Evolutionary conservation across 495 filamentous ascomycete species (phyloP), one percentile per base, ranked within the genome.

Genomic region (Tuber aestivum): DNA sequence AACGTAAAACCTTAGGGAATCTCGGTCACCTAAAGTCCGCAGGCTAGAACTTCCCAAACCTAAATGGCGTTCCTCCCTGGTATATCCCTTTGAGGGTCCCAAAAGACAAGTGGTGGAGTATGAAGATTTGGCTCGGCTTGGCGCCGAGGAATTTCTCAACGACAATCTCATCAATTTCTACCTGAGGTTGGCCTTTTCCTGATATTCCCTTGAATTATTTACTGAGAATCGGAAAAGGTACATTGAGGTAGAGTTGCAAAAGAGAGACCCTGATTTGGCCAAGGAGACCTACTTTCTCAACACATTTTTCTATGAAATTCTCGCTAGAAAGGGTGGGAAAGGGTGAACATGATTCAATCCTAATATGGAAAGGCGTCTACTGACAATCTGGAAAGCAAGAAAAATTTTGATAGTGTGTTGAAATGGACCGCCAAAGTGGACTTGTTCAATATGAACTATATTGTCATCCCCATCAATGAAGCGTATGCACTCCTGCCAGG

Each of bases 81-180:
- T 91, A 2, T 95, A 91, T 81, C 92, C 93, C 8, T 85, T 85
- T 45, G 85, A 85, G 68, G 93, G 92, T 8, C 89, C 89, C 76
- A 91, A 90, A 77, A 90, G 90, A 77, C 89, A 92, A 27, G 91
- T 90, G 37, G 92, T 98, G 21, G 89, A 92, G 74, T 90, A 90
- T 77, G 86, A 89, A 27, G 95, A 99, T 83, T 90, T 97, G 71
- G 86, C 89, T 35, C 88, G 94, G 48, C 87, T 98, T 32, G 91
- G 94, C 72, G 92, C 93, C 76, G 90, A 89, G n/a, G 87, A 97
- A 79, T 97, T 92, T 73, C 83, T 99, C 27, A 99, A 99, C 79
- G 95, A 99, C 84, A 97, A 93, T 81, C 85, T 99, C 41, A 91
- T 99, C 74, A 89, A 87, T 32, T 97, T 97, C 82, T 96, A 95